A percentile compares a stretch with the other conserved stretches of the same genome.
phyloP scores from a whole-genome alignment of 2,329 filamentous ascomycete species.

The Sclerotinia glacialis region DNA sequence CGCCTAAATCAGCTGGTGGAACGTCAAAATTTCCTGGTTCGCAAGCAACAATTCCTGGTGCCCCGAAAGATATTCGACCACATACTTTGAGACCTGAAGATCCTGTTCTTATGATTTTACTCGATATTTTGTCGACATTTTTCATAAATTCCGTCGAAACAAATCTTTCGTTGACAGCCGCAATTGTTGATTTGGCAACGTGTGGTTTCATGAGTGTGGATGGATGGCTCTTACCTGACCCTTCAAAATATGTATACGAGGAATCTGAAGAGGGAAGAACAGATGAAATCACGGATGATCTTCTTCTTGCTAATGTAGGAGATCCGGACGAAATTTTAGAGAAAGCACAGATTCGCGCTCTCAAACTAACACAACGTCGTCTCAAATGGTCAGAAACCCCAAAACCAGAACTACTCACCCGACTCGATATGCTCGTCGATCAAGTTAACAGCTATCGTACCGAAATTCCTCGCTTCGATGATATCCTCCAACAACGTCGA shows the following conservation, averaged over 20 bases:
- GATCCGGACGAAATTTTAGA: constrained; percentile 42
- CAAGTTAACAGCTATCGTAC: constrained; percentile 62
- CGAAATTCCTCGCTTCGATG: constrained; percentile 69
- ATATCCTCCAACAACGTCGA: constrained; percentile 63
- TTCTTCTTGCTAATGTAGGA: constrained; percentile 20
- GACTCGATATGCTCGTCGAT: constrained; percentile 59
- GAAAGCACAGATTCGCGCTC: constrained; percentile 46
- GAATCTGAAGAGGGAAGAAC: constrained; percentile 42
- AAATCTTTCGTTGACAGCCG: constrained; percentile 83
- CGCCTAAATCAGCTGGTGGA: constrained; percentile 56
- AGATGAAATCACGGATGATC: constrained; percentile 41
- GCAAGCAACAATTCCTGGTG: constrained; percentile 56
- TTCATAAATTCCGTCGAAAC: constrained; percentile 89
- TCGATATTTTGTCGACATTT: constrained; percentile 73
- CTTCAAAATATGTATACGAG: constrained; percentile 59
- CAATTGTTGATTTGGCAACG: constrained; percentile 75
- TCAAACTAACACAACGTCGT: constrained; percentile 52
- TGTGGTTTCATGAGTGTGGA: constrained; percentile 84
- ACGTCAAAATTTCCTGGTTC: constrained; percentile 56
- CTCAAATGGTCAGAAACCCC: constrained; percentile 53
- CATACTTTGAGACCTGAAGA: constrained; percentile 63
- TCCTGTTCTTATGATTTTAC: constrained; percentile 61
- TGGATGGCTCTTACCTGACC: constrained; percentile 81
- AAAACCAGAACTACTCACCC: constrained; percentile 53
- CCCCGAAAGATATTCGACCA: constrained; percentile 57